Conservation (phyloP, 495 filamentous ascomycete genomes). For the Neurospora sp. region DNA sequence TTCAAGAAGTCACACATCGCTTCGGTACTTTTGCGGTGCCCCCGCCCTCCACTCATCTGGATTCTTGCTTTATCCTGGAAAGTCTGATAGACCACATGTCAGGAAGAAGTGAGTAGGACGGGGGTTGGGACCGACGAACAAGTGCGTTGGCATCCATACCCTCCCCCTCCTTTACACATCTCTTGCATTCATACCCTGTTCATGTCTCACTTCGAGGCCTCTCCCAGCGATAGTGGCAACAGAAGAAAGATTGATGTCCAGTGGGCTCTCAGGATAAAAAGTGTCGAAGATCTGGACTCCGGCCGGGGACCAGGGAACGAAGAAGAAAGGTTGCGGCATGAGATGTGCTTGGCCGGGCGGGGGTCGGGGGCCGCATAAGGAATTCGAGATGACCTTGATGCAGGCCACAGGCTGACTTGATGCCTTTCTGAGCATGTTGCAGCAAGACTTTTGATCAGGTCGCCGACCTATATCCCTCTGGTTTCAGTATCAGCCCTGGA, state of each 20-base stretch:
- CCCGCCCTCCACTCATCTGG: neutral
- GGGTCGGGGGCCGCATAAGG: neutral
- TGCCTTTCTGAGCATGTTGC: neutral
- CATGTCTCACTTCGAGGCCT: slow-evolving; percentile 11
- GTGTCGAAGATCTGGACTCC: neutral
- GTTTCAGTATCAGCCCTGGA: neutral
- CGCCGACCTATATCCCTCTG: neutral
- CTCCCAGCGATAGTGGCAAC: slow-evolving; percentile 9
- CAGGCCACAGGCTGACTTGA: neutral
- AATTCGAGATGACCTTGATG: slow-evolving; percentile 1
- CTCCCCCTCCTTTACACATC: neutral
- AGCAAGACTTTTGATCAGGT: neutral
- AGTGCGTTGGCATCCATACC: neutral
- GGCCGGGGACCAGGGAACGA: neutral
- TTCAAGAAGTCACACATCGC: neutral
- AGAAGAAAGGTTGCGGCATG: neutral
- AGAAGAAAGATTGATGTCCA: neutral
- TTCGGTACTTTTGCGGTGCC: neutral
- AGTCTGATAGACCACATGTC: neutral
- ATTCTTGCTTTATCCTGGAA: neutral
- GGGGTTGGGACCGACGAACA: neutral
- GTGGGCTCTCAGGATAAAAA: neutral
- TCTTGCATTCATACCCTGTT: slow-evolving; percentile 7
- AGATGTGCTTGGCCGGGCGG: neutral
- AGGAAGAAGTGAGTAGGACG: neutral